These are phyloP conservation scores for Fraxinus angustifolia DNA, from an alignment of 305 asterid genomes.

Conservation along the genomic window DNA sequence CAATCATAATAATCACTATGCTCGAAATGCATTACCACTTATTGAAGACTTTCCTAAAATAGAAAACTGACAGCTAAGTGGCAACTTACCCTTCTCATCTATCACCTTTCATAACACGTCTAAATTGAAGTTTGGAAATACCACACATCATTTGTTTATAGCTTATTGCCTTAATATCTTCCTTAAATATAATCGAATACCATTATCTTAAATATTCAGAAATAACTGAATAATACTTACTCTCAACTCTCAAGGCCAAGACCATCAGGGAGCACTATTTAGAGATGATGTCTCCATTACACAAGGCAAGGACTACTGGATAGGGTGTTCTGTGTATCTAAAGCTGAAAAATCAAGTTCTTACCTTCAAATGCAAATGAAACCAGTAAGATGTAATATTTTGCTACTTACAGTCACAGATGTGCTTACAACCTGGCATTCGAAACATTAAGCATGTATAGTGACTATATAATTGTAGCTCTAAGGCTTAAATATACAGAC, in stretches of 20 bases:
- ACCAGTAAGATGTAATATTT: neutral
- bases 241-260: neutral
- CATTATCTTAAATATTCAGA: neutral
- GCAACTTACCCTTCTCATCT: neutral
- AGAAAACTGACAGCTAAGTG: slow-evolving; percentile 10
- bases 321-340: neutral
- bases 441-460: neutral
- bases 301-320: neutral
- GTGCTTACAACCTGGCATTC: neutral
- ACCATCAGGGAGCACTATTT: neutral
- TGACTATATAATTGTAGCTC: neutral
- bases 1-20: slow-evolving; percentile 7
- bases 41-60: neutral
- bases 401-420: neutral
- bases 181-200: neutral
- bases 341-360: neutral
- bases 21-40: slow-evolving; percentile 5
- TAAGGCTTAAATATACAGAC: neutral
- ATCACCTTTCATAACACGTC: slow-evolving; percentile 1
- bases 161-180: neutral
- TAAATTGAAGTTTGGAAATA: neutral
- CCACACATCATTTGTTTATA: neutral
- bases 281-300: neutral
- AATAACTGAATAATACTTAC: neutral
- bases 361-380: neutral